Evolutionary conservation across 2,329 filamentous ascomycete species (phyloP).

Genomic region (Apiospora arundinis): DNA sequence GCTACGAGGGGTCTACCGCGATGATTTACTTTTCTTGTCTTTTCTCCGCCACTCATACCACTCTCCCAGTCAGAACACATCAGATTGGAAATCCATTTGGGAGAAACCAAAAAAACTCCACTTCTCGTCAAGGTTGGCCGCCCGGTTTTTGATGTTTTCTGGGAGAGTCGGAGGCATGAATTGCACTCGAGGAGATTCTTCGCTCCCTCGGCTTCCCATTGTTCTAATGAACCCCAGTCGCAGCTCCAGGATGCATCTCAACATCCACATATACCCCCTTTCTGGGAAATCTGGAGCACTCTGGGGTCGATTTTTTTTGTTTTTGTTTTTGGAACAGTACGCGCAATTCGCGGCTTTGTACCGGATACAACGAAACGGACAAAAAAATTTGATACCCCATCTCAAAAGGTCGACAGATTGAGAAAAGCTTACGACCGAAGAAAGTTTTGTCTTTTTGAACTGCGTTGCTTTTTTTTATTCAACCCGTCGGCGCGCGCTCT

Average conservation of each 20-base stretch:
- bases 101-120: conserved; percentile 51
- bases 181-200: conserved; percentile 34
- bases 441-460: conserved; percentile 37
- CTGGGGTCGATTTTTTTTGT: conserved; percentile 2
- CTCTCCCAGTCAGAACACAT: conserved; percentile 44
- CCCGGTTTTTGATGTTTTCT: conserved; percentile 49
- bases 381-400: conserved; percentile 22
- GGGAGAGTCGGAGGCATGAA: conserved; percentile 42
- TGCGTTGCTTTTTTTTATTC: conserved; percentile 35
- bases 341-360: conserved; percentile 23
- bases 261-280: conserved; percentile 29
- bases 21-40: conserved; percentile 43
- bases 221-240: conserved; percentile 37
- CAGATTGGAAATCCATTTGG: conserved; percentile 59
- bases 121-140: conserved; percentile 59
- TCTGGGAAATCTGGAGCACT: conserved; percentile 20
- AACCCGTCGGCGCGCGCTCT: conserved; percentile 29
- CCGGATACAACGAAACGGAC: conserved; percentile 22
- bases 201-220: conserved; percentile 28
- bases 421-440: conserved; percentile 24
- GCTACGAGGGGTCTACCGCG: conserved; percentile 27
- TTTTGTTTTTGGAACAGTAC: conserved; percentile 5
- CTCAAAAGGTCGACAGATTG: conserved; percentile 14
- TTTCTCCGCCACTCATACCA: conserved; percentile 31
- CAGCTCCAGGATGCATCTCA: conserved; percentile 33